phyloP scores from a whole-genome alignment of 208 protist species.

The Vickermania spadyakhi region DNA sequence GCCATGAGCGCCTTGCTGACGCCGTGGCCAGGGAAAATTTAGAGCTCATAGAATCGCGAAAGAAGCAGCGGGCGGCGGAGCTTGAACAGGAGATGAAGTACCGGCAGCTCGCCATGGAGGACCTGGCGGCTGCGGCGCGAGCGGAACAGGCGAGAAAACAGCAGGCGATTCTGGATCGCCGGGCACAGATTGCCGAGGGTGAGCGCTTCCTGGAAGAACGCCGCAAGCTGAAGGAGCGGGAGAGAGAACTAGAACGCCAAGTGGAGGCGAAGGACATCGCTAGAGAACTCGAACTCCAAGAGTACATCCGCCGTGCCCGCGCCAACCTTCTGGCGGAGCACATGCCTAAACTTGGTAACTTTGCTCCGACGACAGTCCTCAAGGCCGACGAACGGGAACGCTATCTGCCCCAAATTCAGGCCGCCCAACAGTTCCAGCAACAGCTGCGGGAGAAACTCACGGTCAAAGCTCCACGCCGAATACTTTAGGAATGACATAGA shows the following conservation, averaged over 20 bases:
- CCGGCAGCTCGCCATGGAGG: slow-evolving; percentile 76
- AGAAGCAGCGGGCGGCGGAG: slow-evolving; percentile 40
- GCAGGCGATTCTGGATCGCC: slow-evolving; percentile 54
- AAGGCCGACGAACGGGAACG: slow-evolving; percentile 48
- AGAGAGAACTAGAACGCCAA: slow-evolving; percentile 45
- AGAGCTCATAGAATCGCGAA: slow-evolving; percentile 59
- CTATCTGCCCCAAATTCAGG: slow-evolving; percentile 7
- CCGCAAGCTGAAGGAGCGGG: slow-evolving; percentile 54
- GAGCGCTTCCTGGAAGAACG: slow-evolving; percentile 72
- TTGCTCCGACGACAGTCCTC: slow-evolving; percentile 44
- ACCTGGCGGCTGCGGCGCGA: slow-evolving; percentile 24
- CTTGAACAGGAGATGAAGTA: slow-evolving; percentile 67
- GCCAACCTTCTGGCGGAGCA: slow-evolving; percentile 67
- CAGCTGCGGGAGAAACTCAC: background rate
- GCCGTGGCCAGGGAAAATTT: slow-evolving; percentile 60
- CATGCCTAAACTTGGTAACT: slow-evolving; percentile 55
- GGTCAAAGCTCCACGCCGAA: background rate
- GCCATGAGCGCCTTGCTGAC: slow-evolving; percentile 51
- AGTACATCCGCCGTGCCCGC: slow-evolving; percentile 77
- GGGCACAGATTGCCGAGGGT: slow-evolving; percentile 71
- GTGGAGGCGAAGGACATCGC: slow-evolving; percentile 44
- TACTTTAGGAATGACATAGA: too few relatives aligned
- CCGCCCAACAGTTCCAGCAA: background rate
- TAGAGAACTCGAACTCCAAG: slow-evolving; percentile 56
- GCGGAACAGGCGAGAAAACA: slow-evolving; percentile 18